phyloP scores from a whole-genome alignment of 2,329 filamentous ascomycete genomes.

The Sphaerostilbella broomeana region DNA sequence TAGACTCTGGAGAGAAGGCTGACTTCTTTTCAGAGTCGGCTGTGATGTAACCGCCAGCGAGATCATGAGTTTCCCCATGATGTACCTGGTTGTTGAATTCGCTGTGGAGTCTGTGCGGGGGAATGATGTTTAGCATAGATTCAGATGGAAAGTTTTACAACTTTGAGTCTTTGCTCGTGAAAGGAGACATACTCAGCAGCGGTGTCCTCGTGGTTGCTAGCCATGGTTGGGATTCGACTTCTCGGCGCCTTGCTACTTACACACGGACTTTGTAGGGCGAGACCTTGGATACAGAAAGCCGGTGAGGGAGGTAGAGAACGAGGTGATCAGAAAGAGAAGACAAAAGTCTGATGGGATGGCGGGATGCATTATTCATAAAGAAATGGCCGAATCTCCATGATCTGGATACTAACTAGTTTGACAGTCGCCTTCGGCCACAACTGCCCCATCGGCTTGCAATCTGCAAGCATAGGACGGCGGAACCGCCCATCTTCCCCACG shows the following conservation, averaged over 20 bases:
- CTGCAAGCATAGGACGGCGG: too few relatives aligned
- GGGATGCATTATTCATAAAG: constrained; percentile 10
- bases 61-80: constrained; percentile 6
- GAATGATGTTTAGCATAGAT: not conserved
- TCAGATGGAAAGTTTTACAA: not conserved
- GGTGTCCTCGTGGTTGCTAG: constrained; percentile 12
- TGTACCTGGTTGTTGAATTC: constrained; percentile 11
- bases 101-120: constrained; percentile 6
- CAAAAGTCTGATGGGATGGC: not conserved
- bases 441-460: too few relatives aligned
- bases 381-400: too few relatives aligned
- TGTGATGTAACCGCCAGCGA: constrained; percentile 11
- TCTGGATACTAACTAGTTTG: too few relatives aligned
- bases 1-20: constrained; percentile 12
- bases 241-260: constrained; percentile 3
- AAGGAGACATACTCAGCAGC: constrained; percentile 11
- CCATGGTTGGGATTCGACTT: constrained; percentile 9
- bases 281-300: constrained; percentile 3
- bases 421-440: too few relatives aligned
- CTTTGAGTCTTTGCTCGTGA: not conserved
- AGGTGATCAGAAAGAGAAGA: constrained; percentile 1
- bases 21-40: constrained; percentile 6
- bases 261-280: constrained; percentile 5
- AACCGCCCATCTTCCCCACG: too few relatives aligned
- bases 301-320: constrained; percentile 3